A percentile compares a stretch with the other conserved stretches of the same genome.
Conservation (phyloP, 805 yeast genomes). For the Alloascoidea africana region DNA sequence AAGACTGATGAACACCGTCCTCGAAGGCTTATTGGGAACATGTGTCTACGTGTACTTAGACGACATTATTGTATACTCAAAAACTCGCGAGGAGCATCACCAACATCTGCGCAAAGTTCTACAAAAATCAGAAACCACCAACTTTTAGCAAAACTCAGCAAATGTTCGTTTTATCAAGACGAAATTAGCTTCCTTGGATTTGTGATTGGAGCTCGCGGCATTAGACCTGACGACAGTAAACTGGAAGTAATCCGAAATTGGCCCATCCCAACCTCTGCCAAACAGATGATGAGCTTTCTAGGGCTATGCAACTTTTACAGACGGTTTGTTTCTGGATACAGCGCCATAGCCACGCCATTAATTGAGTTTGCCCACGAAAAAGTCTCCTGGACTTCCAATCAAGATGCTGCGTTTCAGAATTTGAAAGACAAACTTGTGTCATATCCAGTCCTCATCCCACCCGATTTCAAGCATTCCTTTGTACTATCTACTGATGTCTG, state of each 20-base stretch:
- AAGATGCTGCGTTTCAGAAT: slow-evolving; percentile 1
- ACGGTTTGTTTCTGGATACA: slow-evolving; percentile 5
- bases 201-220: slow-evolving; percentile 5
- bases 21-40: slow-evolving; percentile 5
- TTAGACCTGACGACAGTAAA: slow-evolving; percentile 4
- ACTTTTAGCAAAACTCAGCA: slow-evolving; percentile 5
- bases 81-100: slow-evolving; percentile 7
- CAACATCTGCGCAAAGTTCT: not conserved
- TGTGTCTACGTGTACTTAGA: slow-evolving; percentile 10
- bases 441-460: slow-evolving; percentile 5
- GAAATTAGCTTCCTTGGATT: slow-evolving; percentile 8
- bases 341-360: slow-evolving; percentile 5
- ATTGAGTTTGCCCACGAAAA: slow-evolving; percentile 2
- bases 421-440: slow-evolving; percentile 3
- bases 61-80: slow-evolving; percentile 9
- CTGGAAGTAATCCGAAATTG: slow-evolving; percentile 4
- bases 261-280: slow-evolving; percentile 5
- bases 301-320: slow-evolving; percentile 7
- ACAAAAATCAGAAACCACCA: too few relatives aligned
- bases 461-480: slow-evolving; percentile 3
- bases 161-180: slow-evolving; percentile 6
- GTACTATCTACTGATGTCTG: slow-evolving; percentile 8
- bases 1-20: slow-evolving; percentile 2
- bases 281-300: slow-evolving; percentile 3
- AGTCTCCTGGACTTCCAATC: not conserved